Percentiles rank a stretch among this genome's conserved stretches.
phyloP scores from a whole-genome alignment of 805 yeast species.

The Pichia pseudocactophila region DNA sequence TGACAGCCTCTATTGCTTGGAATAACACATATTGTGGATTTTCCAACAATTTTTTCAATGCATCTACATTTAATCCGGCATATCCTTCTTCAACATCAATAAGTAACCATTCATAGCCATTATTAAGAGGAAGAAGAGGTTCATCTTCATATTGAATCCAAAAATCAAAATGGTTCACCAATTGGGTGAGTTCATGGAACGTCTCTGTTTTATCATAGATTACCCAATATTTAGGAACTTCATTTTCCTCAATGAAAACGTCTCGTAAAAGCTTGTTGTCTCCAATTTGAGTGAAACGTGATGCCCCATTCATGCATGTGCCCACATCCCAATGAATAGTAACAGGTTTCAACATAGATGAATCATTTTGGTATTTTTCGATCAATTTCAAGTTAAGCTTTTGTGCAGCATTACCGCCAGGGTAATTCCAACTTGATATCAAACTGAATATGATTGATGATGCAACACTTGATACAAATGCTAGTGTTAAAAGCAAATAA shows the following conservation, averaged over 20 bases:
- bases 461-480: conserved; percentile 28
- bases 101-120: conserved; percentile 35
- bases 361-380: background rate
- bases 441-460: conserved; percentile 44
- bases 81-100: conserved; percentile 33
- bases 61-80: conserved; percentile 29
- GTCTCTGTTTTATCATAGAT: conserved; percentile 77
- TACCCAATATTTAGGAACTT: conserved; percentile 17
- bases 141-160: conserved; percentile 35
- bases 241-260: background rate
- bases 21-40: conserved; percentile 8
- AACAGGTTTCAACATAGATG: conserved; percentile 11
- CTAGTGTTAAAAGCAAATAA: conserved; percentile 24
- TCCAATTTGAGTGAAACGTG: conserved; percentile 61
- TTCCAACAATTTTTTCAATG: background rate
- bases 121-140: conserved; percentile 19
- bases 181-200: conserved; percentile 22
- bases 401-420: conserved; percentile 74
- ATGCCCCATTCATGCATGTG: conserved; percentile 82
- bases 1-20: background rate
- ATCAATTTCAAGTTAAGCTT: conserved; percentile 34
- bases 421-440: conserved; percentile 70
- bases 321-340: conserved; percentile 69
- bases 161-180: conserved; percentile 34
- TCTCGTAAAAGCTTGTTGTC: conserved; percentile 11